A percentile compares a stretch with the other conserved stretches of the same genome.
Conservation (phyloP, 768 basidiomycete genomes). For the Tylopilus sp. region DNA sequence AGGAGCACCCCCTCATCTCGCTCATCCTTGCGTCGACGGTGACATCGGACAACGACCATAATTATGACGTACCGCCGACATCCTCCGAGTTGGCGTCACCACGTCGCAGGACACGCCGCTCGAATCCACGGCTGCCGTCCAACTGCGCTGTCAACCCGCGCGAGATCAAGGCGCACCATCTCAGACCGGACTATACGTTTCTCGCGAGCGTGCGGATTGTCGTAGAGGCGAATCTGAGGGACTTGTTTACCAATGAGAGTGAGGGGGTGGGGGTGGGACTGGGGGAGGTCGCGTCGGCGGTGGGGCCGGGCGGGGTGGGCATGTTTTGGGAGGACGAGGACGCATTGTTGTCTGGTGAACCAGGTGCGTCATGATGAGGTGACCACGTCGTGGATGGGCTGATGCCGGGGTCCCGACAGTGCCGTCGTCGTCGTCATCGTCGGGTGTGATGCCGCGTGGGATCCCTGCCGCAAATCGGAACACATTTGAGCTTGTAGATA, state of each 20-base stretch:
- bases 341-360: slow-evolving; percentile 6
- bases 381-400: no score
- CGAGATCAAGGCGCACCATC: slow-evolving; percentile 27
- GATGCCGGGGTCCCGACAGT: neutral
- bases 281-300: neutral
- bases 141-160: slow-evolving; percentile 16
- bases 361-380: slow-evolving; percentile 8
- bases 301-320: slow-evolving; percentile 5
- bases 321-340: slow-evolving; percentile 31
- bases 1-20: slow-evolving; percentile 13
- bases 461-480: neutral
- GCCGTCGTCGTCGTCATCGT: neutral
- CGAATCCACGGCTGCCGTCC: slow-evolving; percentile 12
- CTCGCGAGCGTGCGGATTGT: slow-evolving; percentile 49
- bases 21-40: neutral
- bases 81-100: slow-evolving; percentile 2
- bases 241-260: slow-evolving; percentile 26
- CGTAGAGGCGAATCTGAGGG: slow-evolving; percentile 49
- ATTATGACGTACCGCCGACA: neutral
- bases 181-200: slow-evolving; percentile 49
- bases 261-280: no score
- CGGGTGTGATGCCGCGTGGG: neutral
- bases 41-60: neutral
- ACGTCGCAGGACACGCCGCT: slow-evolving; percentile 18
- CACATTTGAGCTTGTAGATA: slow-evolving; percentile 13